Conservation (phyloP, 2,329 filamentous ascomycete genomes). For the Nigrospora oryzae region DNA sequence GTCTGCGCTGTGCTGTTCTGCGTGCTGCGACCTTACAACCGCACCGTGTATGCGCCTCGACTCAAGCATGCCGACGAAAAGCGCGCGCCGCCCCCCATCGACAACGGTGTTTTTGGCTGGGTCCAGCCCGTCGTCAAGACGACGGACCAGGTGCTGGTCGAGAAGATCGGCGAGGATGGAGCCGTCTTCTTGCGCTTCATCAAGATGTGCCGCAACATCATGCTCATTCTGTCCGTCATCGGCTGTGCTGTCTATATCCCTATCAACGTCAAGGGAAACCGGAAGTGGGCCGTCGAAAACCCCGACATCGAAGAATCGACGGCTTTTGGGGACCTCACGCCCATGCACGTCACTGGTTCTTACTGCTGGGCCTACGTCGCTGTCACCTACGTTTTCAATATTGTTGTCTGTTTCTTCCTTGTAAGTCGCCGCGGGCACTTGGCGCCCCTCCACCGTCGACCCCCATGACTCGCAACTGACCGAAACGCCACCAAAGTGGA, state of each 20-base stretch:
- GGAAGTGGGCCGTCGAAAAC: conserved; percentile 63
- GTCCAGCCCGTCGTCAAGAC: conserved; percentile 68
- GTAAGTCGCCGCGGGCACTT: too few species aligned
- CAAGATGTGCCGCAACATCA: conserved; percentile 89
- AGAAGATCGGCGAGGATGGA: conserved; percentile 85
- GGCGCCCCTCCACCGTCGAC: too few species aligned
- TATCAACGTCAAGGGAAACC: conserved; percentile 48
- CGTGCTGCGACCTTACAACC: conserved; percentile 82
- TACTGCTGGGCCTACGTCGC: conserved; percentile 53
- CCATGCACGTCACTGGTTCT: conserved; percentile 40
- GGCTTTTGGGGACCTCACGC: conserved; percentile 51
- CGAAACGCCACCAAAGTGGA: conserved; percentile 42
- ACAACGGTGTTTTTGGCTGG: conserved; percentile 86
- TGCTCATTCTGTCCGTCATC: conserved; percentile 62
- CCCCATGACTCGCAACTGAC: too few species aligned
- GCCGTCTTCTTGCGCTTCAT: conserved; percentile 83
- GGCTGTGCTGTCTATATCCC: conserved; percentile 76
- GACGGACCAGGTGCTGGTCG: conserved; percentile 66
- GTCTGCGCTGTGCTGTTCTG: conserved; percentile 76
- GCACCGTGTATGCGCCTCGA: conserved; percentile 88
- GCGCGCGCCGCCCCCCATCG: conserved; percentile 79
- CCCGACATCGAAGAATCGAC: conserved; percentile 75
- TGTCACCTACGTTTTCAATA: conserved; percentile 58
- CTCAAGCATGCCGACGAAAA: conserved; percentile 86
- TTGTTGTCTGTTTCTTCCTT: conserved; percentile 68